These are phyloP conservation scores for Metschnikowia sp. DNA, from an alignment of 805 yeast genomes.

Conservation along the genomic window DNA sequence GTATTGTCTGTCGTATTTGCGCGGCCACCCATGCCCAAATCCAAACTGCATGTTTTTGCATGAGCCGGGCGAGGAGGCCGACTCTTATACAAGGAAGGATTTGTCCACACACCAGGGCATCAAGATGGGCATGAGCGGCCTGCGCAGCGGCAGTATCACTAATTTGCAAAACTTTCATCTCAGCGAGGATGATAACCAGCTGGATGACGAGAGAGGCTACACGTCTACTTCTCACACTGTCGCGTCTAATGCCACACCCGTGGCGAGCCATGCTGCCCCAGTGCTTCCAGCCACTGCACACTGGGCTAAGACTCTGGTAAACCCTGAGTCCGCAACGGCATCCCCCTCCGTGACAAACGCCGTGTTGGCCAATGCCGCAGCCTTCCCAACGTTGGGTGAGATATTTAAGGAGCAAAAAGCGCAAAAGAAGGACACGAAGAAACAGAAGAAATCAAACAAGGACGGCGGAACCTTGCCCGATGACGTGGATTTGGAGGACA, in stretches of 20 bases:
- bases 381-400: slow-evolving; percentile 60
- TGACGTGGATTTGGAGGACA: slow-evolving; percentile 48
- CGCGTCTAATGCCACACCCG: slow-evolving; percentile 8
- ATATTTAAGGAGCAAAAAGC: slow-evolving; percentile 36
- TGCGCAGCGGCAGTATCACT: slow-evolving; percentile 15
- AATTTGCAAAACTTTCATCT: slow-evolving; percentile 12
- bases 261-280: slow-evolving; percentile 23
- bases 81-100: slow-evolving; percentile 88
- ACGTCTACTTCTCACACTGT: slow-evolving; percentile 2
- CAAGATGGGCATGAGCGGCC: slow-evolving; percentile 49
- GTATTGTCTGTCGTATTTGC: slow-evolving; percentile 91
- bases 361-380: slow-evolving; percentile 45
- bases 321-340: slow-evolving; percentile 25
- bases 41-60: slow-evolving; percentile 98
- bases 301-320: slow-evolving; percentile 24
- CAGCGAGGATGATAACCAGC: slow-evolving; percentile 12
- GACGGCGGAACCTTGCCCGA: slow-evolving; percentile 39
- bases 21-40: slow-evolving; percentile 96
- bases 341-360: slow-evolving; percentile 38
- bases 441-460: slow-evolving; percentile 30
- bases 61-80: slow-evolving; percentile 99
- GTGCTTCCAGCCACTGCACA: slow-evolving; percentile 59
- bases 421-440: slow-evolving; percentile 29
- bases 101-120: slow-evolving; percentile 71
- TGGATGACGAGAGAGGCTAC: slow-evolving; percentile 11